Conservation (phyloP, 2,329 filamentous ascomycete genomes). For the Aspergillus brasiliensis region DNA sequence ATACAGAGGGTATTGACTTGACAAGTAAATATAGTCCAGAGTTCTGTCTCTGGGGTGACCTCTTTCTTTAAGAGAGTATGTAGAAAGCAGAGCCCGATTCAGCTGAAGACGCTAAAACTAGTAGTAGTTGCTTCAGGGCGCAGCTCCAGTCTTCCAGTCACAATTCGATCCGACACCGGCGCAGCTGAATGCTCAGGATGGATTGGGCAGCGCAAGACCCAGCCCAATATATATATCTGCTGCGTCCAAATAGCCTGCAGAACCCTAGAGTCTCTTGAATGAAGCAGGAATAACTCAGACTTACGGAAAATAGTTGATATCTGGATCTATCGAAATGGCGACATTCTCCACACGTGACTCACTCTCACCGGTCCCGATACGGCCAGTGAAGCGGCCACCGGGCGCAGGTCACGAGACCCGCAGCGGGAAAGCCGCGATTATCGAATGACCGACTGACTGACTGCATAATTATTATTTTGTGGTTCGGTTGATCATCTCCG, state of each 20-base stretch:
- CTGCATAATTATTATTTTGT: background rate
- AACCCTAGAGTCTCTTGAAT: background rate
- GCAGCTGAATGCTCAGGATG: background rate
- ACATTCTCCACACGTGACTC: slow-evolving; percentile 34
- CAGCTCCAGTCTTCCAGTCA: background rate
- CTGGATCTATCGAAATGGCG: slow-evolving; percentile 3
- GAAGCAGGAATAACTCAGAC: background rate
- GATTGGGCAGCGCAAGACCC: background rate
- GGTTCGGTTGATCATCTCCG: slow-evolving; percentile 1
- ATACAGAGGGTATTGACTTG: background rate
- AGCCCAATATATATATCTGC: background rate
- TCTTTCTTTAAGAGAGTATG: too few relatives aligned
- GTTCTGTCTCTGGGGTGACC: background rate
- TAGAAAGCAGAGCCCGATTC: too few relatives aligned
- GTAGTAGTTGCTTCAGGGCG: background rate
- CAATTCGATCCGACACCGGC: slow-evolving; percentile 4
- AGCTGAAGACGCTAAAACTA: background rate
- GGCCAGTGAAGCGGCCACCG: slow-evolving; percentile 33
- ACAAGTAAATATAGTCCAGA: background rate
- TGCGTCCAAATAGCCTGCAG: background rate
- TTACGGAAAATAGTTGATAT: background rate
- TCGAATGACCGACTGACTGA: slow-evolving; percentile 12
- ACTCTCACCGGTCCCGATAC: slow-evolving; percentile 27
- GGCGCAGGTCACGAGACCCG: slow-evolving; percentile 35
- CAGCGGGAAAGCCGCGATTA: background rate